phyloP scores from a whole-genome alignment of 2,329 filamentous ascomycete species.

The Teratosphaeria epicoccoides region DNA sequence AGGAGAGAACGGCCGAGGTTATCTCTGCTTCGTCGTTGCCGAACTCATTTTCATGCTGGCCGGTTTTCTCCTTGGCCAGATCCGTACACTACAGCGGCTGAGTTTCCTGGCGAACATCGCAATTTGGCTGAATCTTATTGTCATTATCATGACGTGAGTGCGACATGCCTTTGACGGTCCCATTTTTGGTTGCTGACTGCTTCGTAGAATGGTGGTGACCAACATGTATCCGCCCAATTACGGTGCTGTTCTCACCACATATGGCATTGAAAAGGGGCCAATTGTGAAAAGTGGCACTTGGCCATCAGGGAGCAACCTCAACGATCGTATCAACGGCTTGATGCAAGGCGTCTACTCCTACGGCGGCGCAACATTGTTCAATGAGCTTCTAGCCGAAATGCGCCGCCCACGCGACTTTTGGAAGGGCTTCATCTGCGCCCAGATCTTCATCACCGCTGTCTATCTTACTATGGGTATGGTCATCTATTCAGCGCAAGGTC shows the following conservation, averaged over 20 bases:
- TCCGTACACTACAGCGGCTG: conserved; percentile 45
- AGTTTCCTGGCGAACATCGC: conserved; percentile 47
- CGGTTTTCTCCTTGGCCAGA: conserved; percentile 45
- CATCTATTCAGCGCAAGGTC: conserved; percentile 39
- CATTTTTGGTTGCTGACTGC: not conserved
- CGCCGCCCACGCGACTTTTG: conserved; percentile 27
- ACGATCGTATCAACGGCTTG: conserved; percentile 15
- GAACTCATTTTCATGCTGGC: conserved; percentile 21
- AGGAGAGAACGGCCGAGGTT: not conserved
- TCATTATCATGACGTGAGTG: conserved; percentile 32
- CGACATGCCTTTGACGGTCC: not conserved
- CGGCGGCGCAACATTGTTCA: conserved; percentile 48
- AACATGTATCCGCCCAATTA: conserved; percentile 43
- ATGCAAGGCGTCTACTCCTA: conserved; percentile 28
- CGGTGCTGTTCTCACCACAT: conserved; percentile 6
- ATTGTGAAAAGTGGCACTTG: conserved; percentile 10
- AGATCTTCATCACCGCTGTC: conserved; percentile 39
- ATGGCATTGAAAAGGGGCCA: conserved; percentile 1
- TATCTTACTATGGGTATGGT: conserved; percentile 40
- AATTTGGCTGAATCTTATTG: conserved; percentile 44
- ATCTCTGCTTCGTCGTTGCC: not conserved
- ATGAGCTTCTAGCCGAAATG: conserved; percentile 49
- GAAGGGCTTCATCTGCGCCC: conserved; percentile 19
- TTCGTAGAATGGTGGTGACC: conserved; percentile 39
- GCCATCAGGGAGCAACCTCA: conserved; percentile 5